These are phyloP conservation scores for Eimeria praecox DNA, from an alignment of 169 alveolate species.

Conservation along the genomic window DNA sequence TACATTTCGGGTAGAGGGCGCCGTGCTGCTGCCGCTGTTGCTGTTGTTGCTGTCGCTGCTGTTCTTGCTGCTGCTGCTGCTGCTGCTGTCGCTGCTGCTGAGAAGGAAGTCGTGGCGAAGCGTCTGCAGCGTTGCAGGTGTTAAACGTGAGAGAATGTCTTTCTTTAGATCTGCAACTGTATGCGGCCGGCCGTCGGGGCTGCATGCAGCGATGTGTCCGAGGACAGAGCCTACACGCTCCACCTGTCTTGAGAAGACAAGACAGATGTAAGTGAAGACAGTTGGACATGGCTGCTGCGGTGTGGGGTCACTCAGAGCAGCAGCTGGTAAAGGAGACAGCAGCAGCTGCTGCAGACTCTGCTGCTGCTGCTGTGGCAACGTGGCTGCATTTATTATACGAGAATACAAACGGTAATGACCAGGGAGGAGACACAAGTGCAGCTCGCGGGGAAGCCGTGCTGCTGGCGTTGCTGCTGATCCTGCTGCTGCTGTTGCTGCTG, in stretches of 20 bases:
- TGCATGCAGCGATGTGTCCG: conserved; percentile 38
- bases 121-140: conserved; percentile 7
- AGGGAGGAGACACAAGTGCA: conserved; percentile 51
- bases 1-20: too few species aligned
- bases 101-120: not conserved
- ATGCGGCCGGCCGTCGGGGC: conserved; percentile 16
- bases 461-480: conserved; percentile 15
- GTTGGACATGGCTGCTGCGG: not conserved
- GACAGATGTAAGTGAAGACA: conserved; percentile 29
- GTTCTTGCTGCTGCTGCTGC: too few species aligned
- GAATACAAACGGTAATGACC: conserved; percentile 62
- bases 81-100: too few species aligned
- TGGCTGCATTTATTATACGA: not conserved
- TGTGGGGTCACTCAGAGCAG: not conserved
- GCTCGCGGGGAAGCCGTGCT: conserved; percentile 8
- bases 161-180: conserved; percentile 45
- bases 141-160: conserved; percentile 22
- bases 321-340: not conserved
- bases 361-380: conserved; percentile 33
- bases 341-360: conserved; percentile 45
- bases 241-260: conserved; percentile 42
- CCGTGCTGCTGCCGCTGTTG: not conserved
- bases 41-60: too few species aligned
- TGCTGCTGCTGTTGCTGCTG: not conserved
- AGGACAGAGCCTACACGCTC: conserved; percentile 65